Base-by-base conservation (phyloP, 192 early-diverging fungal species). In the Umbelopsis sp. region DNA sequence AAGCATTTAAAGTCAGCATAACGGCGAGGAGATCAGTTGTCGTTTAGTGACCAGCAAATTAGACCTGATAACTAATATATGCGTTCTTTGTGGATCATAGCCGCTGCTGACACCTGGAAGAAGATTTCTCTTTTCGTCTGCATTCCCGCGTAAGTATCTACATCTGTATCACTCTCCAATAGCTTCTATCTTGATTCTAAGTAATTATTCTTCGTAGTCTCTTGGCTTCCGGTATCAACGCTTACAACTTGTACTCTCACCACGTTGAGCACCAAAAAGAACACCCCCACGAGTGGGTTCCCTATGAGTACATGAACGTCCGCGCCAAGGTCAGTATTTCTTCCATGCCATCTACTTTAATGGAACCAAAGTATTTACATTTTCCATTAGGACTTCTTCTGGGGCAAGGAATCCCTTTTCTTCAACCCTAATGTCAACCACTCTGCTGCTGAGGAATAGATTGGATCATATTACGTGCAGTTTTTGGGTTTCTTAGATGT, bases 241-340 rank as follows among this genome's bases (percentile, higher is more conserved):
- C 77, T 30, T 78, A 78, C 48, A 71, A 74, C 69, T 67, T 78
- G 47, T 74, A 74, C 35, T 30, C n/a, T 13, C 48, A 71, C 27
- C 77, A 78, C 46, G 21, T 58, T 20, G 72, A 78, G 20, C 77
- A 78, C 66, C 41, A 55, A n/a, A 49, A 25, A 35, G 68, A 78
- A 22, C 77, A 78, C 66, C 77, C 72, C 25, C 52, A 70, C 46
- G 69, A 73, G 51, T 71, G 64, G 51, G 51, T 71, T 49, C 69
- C 69, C 30, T 78, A 74, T 30, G 72, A 70, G 4, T 78, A 78
- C 22, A 71, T 78, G 44, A 84, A 81, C 82, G 86, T 72, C 78
- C 81, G 66, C 81, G 90, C 55, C 85, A 90, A 73, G 85, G 90
- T 91, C 77, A 78, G 51, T 41, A 52, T 67, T 18, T 21, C 21